These are phyloP conservation scores for Malus orientalis DNA, from an alignment of 306 rosid genomes.

Conservation along the genomic window DNA sequence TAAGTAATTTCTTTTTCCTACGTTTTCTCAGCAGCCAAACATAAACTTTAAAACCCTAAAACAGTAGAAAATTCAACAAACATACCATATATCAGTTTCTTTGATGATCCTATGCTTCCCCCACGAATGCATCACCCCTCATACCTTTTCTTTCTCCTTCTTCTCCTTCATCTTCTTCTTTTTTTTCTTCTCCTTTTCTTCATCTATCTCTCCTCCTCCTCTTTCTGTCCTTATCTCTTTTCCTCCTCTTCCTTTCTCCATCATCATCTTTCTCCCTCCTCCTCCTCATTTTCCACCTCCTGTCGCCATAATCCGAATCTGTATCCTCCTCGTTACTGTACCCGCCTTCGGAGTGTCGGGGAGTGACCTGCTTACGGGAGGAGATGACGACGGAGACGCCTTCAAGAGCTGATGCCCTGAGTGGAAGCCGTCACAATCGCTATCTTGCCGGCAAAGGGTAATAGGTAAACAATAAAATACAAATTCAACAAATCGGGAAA, in stretches of 20 bases:
- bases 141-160: conserved; percentile 69
- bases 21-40: conserved; percentile 14
- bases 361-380: too few species aligned
- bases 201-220: conserved; percentile 21
- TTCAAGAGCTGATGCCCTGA: too few species aligned
- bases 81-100: conserved; percentile 55
- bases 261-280: background rate
- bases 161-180: conserved; percentile 29
- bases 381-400: too few species aligned
- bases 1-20: background rate
- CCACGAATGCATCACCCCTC: conserved; percentile 84
- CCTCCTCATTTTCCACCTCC: too few species aligned
- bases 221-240: conserved; percentile 21
- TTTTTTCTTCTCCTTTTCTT: background rate
- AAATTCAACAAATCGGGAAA: too few species aligned
- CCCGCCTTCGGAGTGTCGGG: too few species aligned
- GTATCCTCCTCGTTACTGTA: too few species aligned
- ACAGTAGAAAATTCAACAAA: background rate
- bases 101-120: conserved; percentile 55
- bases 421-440: too few species aligned
- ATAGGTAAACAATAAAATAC: too few species aligned
- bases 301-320: too few species aligned
- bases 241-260: conserved; percentile 17
- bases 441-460: too few species aligned
- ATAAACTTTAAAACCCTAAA: conserved; percentile 3